phyloP scores from a whole-genome alignment of 768 basidiomycete genomes.

The Tricholoma bakamatsutake region DNA sequence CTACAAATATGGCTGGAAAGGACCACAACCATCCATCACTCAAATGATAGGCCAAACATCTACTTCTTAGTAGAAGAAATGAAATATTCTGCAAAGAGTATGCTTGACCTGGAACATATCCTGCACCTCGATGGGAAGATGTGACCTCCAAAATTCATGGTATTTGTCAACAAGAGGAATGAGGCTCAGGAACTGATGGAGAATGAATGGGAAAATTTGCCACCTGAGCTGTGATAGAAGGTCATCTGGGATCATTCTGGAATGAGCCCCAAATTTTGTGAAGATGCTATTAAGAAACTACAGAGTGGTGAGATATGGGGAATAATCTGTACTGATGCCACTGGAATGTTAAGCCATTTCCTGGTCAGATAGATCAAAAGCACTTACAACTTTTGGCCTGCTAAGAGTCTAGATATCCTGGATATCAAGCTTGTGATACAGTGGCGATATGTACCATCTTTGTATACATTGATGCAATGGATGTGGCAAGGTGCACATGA shows the following conservation, averaged over 20 bases:
- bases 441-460: conserved; percentile 2
- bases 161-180: too few species aligned
- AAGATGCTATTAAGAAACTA: conserved; percentile 1
- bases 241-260: conserved; percentile 10
- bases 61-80: not conserved
- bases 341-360: too few species aligned
- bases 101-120: conserved; percentile 1
- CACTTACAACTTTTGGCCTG: too few species aligned
- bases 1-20: conserved; percentile 6
- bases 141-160: not conserved
- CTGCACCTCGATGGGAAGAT: not conserved
- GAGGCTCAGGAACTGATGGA: too few species aligned
- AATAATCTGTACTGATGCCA: not conserved
- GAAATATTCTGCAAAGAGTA: not conserved
- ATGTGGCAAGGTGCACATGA: conserved; percentile 10
- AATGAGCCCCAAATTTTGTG: not conserved
- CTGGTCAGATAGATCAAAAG: not conserved
- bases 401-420: conserved; percentile 6
- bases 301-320: not conserved
- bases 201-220: too few species aligned
- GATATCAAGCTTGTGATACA: conserved; percentile 13
- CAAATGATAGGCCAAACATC: conserved; percentile 1
- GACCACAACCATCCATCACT: not conserved
- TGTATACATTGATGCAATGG: conserved; percentile 11
- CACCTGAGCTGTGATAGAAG: not conserved